Conservation (phyloP, 1,139 yeast genomes). For the Scheffersomyces stambukii region DNA sequence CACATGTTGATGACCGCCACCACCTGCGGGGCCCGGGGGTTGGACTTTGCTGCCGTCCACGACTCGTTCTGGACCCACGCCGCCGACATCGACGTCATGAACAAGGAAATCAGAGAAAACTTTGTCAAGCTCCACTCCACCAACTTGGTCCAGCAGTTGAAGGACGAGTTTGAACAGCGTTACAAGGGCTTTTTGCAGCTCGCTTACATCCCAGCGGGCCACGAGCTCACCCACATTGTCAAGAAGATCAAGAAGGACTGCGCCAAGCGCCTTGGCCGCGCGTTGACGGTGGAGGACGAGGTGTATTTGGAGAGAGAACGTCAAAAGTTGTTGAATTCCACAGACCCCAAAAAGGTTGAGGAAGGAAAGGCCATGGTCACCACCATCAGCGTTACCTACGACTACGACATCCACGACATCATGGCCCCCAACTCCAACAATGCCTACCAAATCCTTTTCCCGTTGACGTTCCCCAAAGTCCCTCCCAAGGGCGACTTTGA, state of each 20-base stretch:
- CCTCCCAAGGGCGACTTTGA: constrained; percentile 86
- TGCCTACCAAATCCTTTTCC: constrained; percentile 44
- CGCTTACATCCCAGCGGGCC: constrained; percentile 48
- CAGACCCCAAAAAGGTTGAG: constrained; percentile 43
- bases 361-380: constrained; percentile 62
- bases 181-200: constrained; percentile 69
- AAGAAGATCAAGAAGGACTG: constrained; percentile 47
- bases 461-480: constrained; percentile 66
- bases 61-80: constrained; percentile 99
- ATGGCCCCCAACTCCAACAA: constrained; percentile 5
- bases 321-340: constrained; percentile 50
- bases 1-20: constrained; percentile 92
- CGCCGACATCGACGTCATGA: constrained; percentile 72
- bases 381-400: constrained; percentile 65
- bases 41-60: constrained; percentile 94
- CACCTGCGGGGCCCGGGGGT: constrained; percentile 60
- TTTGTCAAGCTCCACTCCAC: constrained; percentile 75
- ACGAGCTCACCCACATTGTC: constrained; percentile 53
- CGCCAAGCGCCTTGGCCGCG: constrained; percentile 49
- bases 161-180: constrained; percentile 76
- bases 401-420: constrained; percentile 26
- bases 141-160: constrained; percentile 65
- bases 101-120: constrained; percentile 65
- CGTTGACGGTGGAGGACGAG: constrained; percentile 68
- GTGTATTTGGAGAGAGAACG: constrained; percentile 66